Percentiles rank a stretch among this genome's conserved stretches.
Evolutionary conservation across 192 early-diverging fungal genomes (phyloP).

Genomic region (Rhizophagus clarus): DNA sequence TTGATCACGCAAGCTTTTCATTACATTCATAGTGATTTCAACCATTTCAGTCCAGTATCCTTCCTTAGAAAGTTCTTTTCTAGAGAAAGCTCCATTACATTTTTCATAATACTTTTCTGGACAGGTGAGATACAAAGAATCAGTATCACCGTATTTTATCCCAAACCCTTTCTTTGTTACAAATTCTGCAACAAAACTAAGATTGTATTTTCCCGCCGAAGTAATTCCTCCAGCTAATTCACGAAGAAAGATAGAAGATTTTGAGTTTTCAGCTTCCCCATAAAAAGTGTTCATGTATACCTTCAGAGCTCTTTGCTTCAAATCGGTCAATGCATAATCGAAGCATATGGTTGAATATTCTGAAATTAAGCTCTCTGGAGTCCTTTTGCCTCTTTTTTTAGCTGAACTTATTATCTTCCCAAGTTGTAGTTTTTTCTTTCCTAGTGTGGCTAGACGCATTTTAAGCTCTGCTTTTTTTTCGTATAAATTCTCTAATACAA

Average conservation of each 20-base stretch:
- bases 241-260: background rate
- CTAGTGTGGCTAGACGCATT: background rate
- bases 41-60: conserved; percentile 22
- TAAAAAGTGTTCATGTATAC: conserved; percentile 18
- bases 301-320: background rate
- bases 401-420: background rate
- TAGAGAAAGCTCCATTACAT: background rate
- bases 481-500: background rate
- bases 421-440: conserved; percentile 11
- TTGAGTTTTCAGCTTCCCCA: background rate
- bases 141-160: background rate
- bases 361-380: background rate
- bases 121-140: too few species aligned
- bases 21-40: conserved; percentile 12
- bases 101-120: conserved; percentile 18
- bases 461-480: background rate
- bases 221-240: background rate
- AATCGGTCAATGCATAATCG: background rate
- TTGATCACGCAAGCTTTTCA: conserved; percentile 12
- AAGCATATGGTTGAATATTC: background rate
- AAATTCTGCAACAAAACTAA: background rate
- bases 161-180: background rate
- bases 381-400: background rate
- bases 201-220: background rate
- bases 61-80: too few species aligned